Percentiles rank a stretch among this genome's conserved stretches.
Conservation (phyloP, 805 yeast species). For the Starmerella ratchasimensis region DNA sequence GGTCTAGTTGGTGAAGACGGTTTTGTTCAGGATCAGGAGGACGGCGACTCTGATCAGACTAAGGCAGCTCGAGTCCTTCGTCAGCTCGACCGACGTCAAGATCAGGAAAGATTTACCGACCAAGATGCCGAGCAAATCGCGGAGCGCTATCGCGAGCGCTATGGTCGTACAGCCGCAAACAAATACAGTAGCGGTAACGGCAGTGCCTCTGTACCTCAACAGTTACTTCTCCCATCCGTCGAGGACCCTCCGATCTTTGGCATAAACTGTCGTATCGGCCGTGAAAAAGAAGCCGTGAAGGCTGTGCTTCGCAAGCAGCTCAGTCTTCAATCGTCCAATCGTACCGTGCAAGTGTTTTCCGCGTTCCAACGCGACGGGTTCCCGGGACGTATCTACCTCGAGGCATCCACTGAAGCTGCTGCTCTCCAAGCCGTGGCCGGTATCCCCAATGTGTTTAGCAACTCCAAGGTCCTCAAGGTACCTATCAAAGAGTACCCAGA, state of each 20-base stretch:
- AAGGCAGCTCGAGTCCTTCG: slow-evolving; percentile 60
- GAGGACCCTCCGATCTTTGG: slow-evolving; percentile 96
- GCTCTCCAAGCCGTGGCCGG: slow-evolving; percentile 81
- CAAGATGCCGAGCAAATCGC: slow-evolving; percentile 93
- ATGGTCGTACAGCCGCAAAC: slow-evolving; percentile 70
- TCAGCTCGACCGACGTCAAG: slow-evolving; percentile 62
- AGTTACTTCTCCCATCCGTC: slow-evolving; percentile 84
- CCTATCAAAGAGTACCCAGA: slow-evolving; percentile 95
- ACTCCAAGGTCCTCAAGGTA: slow-evolving; percentile 59
- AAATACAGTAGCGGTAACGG: slow-evolving; percentile 58
- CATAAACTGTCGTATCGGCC: slow-evolving; percentile 81
- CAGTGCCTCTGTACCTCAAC: slow-evolving; percentile 71
- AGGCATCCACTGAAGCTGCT: slow-evolving; percentile 86
- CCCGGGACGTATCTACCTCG: slow-evolving; percentile 82
- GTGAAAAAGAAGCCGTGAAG: slow-evolving; percentile 80
- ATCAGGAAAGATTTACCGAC: slow-evolving; percentile 62
- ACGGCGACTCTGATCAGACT: slow-evolving; percentile 34
- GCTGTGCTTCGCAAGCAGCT: slow-evolving; percentile 72
- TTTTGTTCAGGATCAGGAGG: slow-evolving; percentile 41
- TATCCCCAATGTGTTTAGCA: slow-evolving; percentile 66
- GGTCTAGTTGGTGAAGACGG: slow-evolving; percentile 65
- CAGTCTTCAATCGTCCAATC: slow-evolving; percentile 57
- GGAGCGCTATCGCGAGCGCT: slow-evolving; percentile 78
- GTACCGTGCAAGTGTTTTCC: slow-evolving; percentile 71
- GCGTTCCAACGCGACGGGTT: slow-evolving; percentile 91